These are phyloP conservation scores for Ascochyta pisi DNA, from an alignment of 2,329 filamentous ascomycete species.

Conservation along the genomic window DNA sequence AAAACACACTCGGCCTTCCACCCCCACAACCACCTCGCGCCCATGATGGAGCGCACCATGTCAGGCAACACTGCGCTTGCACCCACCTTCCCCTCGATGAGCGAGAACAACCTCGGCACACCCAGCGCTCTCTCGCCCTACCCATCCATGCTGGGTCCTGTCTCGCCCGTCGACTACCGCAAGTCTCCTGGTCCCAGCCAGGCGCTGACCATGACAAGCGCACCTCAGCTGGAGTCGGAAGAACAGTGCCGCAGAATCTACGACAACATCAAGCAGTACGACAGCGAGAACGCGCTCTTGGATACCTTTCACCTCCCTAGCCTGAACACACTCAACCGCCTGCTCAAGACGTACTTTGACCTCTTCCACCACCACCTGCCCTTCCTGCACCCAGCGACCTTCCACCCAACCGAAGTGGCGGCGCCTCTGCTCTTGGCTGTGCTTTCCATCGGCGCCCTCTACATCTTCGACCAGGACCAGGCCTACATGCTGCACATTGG, in stretches of 20 bases:
- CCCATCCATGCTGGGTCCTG: constrained; percentile 70
- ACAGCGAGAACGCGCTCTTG: constrained; percentile 81
- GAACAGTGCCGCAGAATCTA: constrained; percentile 85
- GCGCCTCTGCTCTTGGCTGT: constrained; percentile 87
- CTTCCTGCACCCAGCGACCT: constrained; percentile 92
- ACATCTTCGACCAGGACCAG: constrained; percentile 96
- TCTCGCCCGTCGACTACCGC: constrained; percentile 72
- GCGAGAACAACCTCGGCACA: constrained; percentile 72
- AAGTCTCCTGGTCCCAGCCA: constrained; percentile 73
- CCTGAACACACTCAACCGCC: constrained; percentile 82
- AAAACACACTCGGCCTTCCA: constrained; percentile 67
- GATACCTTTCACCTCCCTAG: constrained; percentile 89
- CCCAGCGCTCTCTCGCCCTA: constrained; percentile 78
- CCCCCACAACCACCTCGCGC: constrained; percentile 66
- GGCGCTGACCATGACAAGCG: constrained; percentile 68
- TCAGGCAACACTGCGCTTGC: constrained; percentile 67
- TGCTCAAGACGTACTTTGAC: constrained; percentile 94
- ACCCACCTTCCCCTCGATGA: constrained; percentile 72
- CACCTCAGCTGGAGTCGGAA: constrained; percentile 82
- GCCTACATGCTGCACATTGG: constrained; percentile 97
- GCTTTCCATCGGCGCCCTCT: constrained; percentile 92
- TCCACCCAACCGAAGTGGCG: constrained; percentile 79
- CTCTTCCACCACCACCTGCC: constrained; percentile 96
- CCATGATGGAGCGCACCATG: constrained; percentile 70
- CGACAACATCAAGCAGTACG: constrained; percentile 82